Evolutionary conservation across 768 basidiomycete species (phyloP), one percentile per base, ranked within the genome.

Genomic region (Rhodotorula diobovata): DNA sequence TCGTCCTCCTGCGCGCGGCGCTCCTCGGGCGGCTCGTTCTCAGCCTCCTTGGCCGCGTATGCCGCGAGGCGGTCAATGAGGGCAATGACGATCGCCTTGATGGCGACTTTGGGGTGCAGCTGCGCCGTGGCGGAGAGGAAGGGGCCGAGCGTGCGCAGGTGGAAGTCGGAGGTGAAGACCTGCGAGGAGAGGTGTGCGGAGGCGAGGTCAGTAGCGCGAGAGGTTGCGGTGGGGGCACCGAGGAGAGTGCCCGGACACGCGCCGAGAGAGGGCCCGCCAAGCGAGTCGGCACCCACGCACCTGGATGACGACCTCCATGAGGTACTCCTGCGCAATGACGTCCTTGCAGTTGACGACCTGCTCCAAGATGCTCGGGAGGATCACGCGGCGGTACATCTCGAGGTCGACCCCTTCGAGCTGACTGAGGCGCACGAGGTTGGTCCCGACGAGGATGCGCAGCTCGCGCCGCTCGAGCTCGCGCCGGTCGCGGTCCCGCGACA

Each of bases 281-380:
- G 35, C 1, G 39, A 25, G 51, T 18, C 28, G 30, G 34, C 59
- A 34, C 20, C 14, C 53, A 78, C 85, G 46, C 68, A 90, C 92
- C 85, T 99, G 96, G 75, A 99, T 99, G 71, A 99, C 93, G 18
- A 98, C 96, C 80, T 99, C 96, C 96, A 98, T 98, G 57, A 98
- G 81, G 80, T 99, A 99, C 79, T 98, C 96, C 80, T 99, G 96
- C 0, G 96, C 96, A 70, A 98, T 98, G 56, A 94, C 90, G 79
- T 99, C 96, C 80, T 96, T 95, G 82, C 96, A 98, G 78, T 89
- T 95, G 70, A 98, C 95, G 62, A 98, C 90, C 81, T 99, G 96
- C 82, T 99, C 93, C 63, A 98, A 82, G 66, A 98, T 88, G 71
- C 90, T 90, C 0, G 96, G 94, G 14, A 99, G 85, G 73, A 99